Conservation (phyloP, 2,329 filamentous ascomycete genomes). For the Colletotrichum theobromicola region DNA sequence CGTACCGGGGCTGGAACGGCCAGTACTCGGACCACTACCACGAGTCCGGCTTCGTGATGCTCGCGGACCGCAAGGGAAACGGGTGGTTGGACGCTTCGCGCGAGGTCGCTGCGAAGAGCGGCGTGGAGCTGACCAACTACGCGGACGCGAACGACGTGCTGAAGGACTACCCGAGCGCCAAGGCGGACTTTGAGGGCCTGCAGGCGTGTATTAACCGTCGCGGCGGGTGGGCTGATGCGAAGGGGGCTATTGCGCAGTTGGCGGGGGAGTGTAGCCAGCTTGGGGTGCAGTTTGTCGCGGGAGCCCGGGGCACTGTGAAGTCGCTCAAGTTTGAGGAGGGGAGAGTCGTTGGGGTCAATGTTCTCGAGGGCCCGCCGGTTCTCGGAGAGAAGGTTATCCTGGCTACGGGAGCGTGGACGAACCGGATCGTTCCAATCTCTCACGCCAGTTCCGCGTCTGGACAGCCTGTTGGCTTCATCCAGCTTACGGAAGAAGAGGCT, state of each 20-base stretch:
- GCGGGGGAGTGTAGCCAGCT: slow-evolving; percentile 29
- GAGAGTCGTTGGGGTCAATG: slow-evolving; percentile 29
- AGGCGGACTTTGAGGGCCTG: slow-evolving; percentile 8
- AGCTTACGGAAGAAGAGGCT: slow-evolving; percentile 64
- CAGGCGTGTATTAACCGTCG: slow-evolving; percentile 25
- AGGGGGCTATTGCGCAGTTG: slow-evolving; percentile 29
- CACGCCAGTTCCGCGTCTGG: slow-evolving; percentile 68
- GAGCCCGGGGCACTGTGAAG: slow-evolving; percentile 30
- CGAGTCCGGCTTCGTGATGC: slow-evolving; percentile 36
- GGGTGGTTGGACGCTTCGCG: slow-evolving; percentile 20
- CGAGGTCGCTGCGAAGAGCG: slow-evolving; percentile 21
- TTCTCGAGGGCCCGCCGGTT: slow-evolving; percentile 32
- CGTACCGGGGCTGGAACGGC: slow-evolving; percentile 29
- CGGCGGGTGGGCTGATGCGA: slow-evolving; percentile 38
- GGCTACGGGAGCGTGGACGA: slow-evolving; percentile 73
- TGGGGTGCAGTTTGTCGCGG: slow-evolving; percentile 36
- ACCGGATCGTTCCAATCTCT: slow-evolving; percentile 57
- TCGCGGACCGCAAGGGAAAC: slow-evolving; percentile 23
- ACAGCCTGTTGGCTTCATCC: slow-evolving; percentile 69
- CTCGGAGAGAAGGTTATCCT: slow-evolving; percentile 61
- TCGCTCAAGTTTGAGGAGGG: slow-evolving; percentile 23
- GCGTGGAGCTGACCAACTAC: slow-evolving; percentile 33
- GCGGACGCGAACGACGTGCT: slow-evolving; percentile 11
- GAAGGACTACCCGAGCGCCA: neutral
- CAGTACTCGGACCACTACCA: slow-evolving; percentile 34